Percentiles rank a stretch among this genome's conserved stretches.
Conservation (phyloP, 345 rosid genomes). For the Ceriops tagal region DNA sequence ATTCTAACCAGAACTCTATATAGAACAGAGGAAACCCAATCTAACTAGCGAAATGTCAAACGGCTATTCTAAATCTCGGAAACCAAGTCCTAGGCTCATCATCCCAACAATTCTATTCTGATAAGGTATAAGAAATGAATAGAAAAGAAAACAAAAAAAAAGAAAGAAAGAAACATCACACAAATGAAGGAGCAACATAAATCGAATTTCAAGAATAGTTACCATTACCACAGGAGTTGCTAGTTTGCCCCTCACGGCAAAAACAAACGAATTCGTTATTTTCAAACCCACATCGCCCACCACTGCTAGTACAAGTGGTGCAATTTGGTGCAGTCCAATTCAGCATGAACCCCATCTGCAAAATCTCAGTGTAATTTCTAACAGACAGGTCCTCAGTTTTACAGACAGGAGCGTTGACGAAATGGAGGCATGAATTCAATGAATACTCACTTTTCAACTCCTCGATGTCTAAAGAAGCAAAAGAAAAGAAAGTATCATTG, state of each 20-base stretch:
- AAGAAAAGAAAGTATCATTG: slow-evolving; percentile 28
- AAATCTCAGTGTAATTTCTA: slow-evolving; percentile 33
- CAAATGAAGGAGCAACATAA: no score
- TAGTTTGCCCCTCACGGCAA: slow-evolving; percentile 40
- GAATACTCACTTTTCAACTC: background rate
- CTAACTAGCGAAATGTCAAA: no score
- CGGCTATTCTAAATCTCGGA: no score
- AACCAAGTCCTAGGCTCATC: no score
- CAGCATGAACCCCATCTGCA: slow-evolving; percentile 54
- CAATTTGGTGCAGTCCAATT: slow-evolving; percentile 49
- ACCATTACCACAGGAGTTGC: slow-evolving; percentile 43
- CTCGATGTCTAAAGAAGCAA: slow-evolving; percentile 35
- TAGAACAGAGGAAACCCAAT: background rate
- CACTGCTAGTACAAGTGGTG: slow-evolving; percentile 38
- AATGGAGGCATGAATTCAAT: slow-evolving; percentile 27
- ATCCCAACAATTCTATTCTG: background rate
- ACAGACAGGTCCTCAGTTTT: background rate
- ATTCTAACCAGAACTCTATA: no score
- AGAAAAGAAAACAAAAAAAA: no score
- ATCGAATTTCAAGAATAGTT: slow-evolving; percentile 10
- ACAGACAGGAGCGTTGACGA: slow-evolving; percentile 29
- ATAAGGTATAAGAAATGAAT: background rate
- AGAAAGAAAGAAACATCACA: no score
- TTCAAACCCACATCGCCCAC: slow-evolving; percentile 47
- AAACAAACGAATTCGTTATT: slow-evolving; percentile 41